Evolutionary conservation across 208 protist species (phyloP), one percentile per base, ranked within the genome.

Genomic region (Tritrichomonas foetus): DNA sequence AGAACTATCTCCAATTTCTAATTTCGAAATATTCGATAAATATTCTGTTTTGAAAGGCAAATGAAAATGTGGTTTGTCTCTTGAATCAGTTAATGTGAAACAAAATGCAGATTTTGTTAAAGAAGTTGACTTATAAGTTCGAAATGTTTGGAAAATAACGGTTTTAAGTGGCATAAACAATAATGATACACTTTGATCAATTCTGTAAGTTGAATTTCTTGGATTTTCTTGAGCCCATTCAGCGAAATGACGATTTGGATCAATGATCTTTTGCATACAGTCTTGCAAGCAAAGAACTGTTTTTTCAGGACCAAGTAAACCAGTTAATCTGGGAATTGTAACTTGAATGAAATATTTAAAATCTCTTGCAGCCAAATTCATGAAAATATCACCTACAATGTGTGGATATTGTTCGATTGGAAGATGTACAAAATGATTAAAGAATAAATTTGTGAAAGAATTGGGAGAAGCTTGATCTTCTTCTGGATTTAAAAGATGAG

Each of bases 351-450:
- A 89, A n/a, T 57, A 61, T 2, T 57, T 89, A 36, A 89, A 89
- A 89, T 89, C 78, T 33, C 78, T 5, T 61, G 78, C 44, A 2
- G 78, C 78, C 22, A 89, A 89, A 57, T 89, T 89, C 14, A 89
- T 5, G 2, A 89, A 30, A 39, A 89, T 89, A 61, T 89, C 78
- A 39, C 78, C 47, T 57, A 89, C 78, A 8, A 57, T 16, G 33
- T 61, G 27, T 39, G 78, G 78, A n/a, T 53, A 89, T 61, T 89
- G 44, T 57, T 89, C 78, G 27, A 89, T 89, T n/a, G 78, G 78
- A 57, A 44, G 41, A 13, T 3, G 27, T 5, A 57, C 47, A 30
- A 89, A 89, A 36, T 89, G 47, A 1, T 89, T 57, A 27, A 89
- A 89, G 47, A 89, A 89, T 39, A 57, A 11, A 39, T 89, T 53